Percentiles rank a stretch among this genome's conserved stretches.
Evolutionary conservation across 305 asterid species (phyloP).

Genomic region (Fraxinus sp.): DNA sequence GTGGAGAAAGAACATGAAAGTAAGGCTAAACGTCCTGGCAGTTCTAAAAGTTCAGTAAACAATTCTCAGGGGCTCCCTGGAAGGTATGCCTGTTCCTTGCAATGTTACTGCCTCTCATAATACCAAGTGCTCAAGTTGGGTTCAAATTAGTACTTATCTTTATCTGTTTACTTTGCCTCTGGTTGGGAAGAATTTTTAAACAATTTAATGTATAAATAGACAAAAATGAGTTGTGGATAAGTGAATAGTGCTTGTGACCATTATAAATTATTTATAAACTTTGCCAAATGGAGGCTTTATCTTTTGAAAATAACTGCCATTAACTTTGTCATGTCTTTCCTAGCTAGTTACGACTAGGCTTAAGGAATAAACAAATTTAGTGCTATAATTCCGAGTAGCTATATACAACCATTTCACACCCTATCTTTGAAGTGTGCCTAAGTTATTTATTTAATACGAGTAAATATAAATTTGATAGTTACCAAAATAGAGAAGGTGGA

Average conservation of each 20-base stretch:
- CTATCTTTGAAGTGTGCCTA: background rate
- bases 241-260: background rate
- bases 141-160: background rate
- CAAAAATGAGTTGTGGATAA: background rate
- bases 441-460: background rate
- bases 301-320: background rate
- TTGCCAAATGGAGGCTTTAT: background rate
- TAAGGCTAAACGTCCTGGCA: constrained; percentile 68
- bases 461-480: background rate
- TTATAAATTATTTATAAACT: background rate
- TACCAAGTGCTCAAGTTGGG: background rate
- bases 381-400: background rate
- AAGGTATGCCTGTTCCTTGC: constrained; percentile 50
- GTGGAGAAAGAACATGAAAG: constrained; percentile 89
- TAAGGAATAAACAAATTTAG: background rate
- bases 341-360: background rate
- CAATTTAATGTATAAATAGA: background rate
- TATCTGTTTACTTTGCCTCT: background rate
- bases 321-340: background rate
- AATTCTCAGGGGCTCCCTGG: constrained; percentile 77
- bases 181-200: background rate
- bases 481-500: background rate
- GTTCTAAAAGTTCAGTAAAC: constrained; percentile 59
- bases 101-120: constrained; percentile 5
- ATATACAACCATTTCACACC: background rate